Evolutionary conservation across 2,329 filamentous ascomycete genomes (phyloP).

Genomic region (Metarhizium humberi): DNA sequence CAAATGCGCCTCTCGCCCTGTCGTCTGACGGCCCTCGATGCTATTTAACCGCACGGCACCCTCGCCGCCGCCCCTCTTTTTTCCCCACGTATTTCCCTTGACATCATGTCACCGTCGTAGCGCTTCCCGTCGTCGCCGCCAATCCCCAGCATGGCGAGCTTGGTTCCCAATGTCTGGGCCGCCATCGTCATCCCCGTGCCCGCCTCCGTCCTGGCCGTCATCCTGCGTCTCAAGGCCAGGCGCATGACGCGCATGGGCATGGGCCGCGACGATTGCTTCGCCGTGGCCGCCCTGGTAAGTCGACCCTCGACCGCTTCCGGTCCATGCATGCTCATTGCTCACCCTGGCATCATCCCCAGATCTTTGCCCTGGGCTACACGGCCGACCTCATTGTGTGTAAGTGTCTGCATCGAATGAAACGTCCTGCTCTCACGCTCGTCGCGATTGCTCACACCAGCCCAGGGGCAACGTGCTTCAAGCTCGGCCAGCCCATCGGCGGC

Average conservation of each 20-base stretch:
- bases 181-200: conserved; percentile 12
- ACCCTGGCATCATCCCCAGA: background rate
- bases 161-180: conserved; percentile 13
- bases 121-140: no score
- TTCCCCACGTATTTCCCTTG: no score
- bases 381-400: background rate
- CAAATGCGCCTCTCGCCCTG: no score
- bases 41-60: no score
- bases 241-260: conserved; percentile 14
- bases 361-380: background rate
- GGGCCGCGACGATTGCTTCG: conserved; percentile 12
- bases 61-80: no score
- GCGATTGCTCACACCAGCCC: no score
- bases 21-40: no score
- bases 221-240: conserved; percentile 11
- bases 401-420: background rate
- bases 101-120: no score
- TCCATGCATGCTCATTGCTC: background rate
- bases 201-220: conserved; percentile 10
- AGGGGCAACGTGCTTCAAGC: background rate
- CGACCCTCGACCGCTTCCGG: background rate
- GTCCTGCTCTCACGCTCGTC: no score
- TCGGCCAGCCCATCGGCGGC: background rate
- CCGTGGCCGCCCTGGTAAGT: background rate
- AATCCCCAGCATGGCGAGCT: conserved; percentile 9